Evolutionary conservation across 75 land plant species (phyloP).

Genomic region (Larix kaempferi): DNA sequence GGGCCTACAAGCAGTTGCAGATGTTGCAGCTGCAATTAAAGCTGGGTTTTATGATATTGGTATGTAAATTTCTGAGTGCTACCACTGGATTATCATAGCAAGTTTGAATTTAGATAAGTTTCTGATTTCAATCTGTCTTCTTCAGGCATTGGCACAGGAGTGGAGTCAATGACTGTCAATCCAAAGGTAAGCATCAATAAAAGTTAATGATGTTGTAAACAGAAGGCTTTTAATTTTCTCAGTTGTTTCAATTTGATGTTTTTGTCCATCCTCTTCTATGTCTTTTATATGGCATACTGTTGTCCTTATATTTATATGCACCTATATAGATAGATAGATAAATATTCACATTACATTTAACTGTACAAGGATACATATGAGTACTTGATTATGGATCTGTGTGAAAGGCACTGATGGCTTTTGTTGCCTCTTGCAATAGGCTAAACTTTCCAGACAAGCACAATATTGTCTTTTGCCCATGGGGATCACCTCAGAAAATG

Average conservation of each 20-base stretch:
- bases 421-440: constrained; percentile 26
- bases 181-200: constrained; percentile 43
- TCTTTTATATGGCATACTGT: too few relatives aligned
- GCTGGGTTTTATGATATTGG: constrained; percentile 93
- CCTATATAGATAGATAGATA: too few relatives aligned
- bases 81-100: background rate
- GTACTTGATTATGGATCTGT: background rate
- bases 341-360: too few relatives aligned
- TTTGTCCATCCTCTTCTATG: background rate
- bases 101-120: background rate
- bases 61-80: constrained; percentile 10
- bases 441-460: constrained; percentile 55
- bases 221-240: constrained; percentile 24
- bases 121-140: constrained; percentile 7
- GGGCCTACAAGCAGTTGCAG: constrained; percentile 91
- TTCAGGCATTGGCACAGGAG: constrained; percentile 90
- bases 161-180: constrained; percentile 89
- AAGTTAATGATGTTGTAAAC: constrained; percentile 12
- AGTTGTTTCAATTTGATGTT: background rate
- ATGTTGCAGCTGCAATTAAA: constrained; percentile 77
- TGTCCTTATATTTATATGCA: too few relatives aligned
- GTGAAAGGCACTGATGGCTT: background rate
- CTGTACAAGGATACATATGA: too few relatives aligned
- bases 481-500: constrained; percentile 98
- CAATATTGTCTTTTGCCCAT: constrained; percentile 94